These are phyloP conservation scores for Blastocladiella emersonii DNA, from an alignment of 371 early-diverging fungal species.

Conservation along the genomic window DNA sequence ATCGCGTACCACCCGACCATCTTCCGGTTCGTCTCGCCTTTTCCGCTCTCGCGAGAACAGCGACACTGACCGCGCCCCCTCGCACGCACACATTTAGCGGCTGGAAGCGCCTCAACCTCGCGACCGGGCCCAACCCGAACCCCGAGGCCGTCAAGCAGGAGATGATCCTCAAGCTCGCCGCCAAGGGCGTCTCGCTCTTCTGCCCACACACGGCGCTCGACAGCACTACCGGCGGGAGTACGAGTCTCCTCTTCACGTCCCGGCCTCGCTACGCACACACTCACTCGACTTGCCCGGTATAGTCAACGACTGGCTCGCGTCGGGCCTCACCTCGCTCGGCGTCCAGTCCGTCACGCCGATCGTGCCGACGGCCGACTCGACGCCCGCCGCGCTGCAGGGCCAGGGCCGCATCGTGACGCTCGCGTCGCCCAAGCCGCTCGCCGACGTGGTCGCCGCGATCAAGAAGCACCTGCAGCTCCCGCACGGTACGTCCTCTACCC, in stretches of 20 bases:
- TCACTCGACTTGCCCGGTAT: not conserved
- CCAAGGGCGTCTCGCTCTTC: conserved; percentile 79
- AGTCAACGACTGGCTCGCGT: conserved; percentile 76
- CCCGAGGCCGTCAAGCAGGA: conserved; percentile 37
- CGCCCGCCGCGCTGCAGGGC: conserved; percentile 26
- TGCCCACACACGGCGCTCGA: conserved; percentile 97
- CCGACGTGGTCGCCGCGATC: conserved; percentile 39
- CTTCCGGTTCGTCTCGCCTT: conserved; percentile 43
- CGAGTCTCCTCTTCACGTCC: not conserved
- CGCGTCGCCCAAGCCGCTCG: conserved; percentile 35
- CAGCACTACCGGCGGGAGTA: conserved; percentile 62
- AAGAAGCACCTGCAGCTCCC: conserved; percentile 48
- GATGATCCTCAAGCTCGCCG: conserved; percentile 68
- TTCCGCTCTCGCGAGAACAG: too few relatives aligned
- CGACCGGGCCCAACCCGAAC: conserved; percentile 23
- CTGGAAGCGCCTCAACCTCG: conserved; percentile 63
- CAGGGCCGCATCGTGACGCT: conserved; percentile 57
- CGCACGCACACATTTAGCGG: too few relatives aligned
- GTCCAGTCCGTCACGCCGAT: conserved; percentile 40
- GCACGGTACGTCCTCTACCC: conserved; percentile 25
- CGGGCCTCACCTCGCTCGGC: conserved; percentile 41
- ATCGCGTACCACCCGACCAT: conserved; percentile 95
- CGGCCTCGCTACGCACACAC: not conserved
- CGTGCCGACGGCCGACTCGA: conserved; percentile 21
- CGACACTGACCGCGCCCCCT: too few relatives aligned